Evolutionary conservation across 2,329 filamentous ascomycete species (phyloP), one percentile per base, ranked within the genome.

Genomic region (Aspergillus ustus): DNA sequence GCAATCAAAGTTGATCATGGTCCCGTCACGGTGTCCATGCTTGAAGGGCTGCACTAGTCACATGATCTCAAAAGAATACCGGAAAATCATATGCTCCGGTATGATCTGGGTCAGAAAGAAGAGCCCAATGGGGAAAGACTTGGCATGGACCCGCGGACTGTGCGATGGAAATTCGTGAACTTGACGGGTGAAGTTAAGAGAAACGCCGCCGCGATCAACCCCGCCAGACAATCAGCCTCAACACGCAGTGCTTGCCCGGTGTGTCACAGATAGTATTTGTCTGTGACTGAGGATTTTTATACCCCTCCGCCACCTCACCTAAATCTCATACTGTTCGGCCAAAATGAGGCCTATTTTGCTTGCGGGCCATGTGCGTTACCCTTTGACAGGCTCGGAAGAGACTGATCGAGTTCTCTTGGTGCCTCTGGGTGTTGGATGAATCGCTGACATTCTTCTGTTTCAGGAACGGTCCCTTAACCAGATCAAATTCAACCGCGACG

Each of bases 271-370:
- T 63, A 66, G 60, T 59, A 49, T 40, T 8, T 25, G 59, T 61
- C 60, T 63, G 59, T 62, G 61, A 63, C 57, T 54, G 45, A 51
- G 22, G 40, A 43, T 40, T 57, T 46, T 65, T 59, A 52, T 60
- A 56, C 51, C 52, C 45, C 53, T 59, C 54, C 43, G 61, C 65
- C 59, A 56, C 56, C 57, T 67, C 67, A 58, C 46, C 63, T 52
- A 64, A 63, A 63, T 65, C 62, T 61, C 65, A 67, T 64, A 62
- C 62, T 66, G 63, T 67, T 69, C 62, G 66, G 59, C 60, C 79
- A 92, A 81, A 66, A 99, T 99, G 95, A 92, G 95, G 84, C 95
- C 95, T 77, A 96, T 97, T 81, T 85, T 99, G 73, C 87, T 99
- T 74, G 90, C 92, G 79, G 95, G 95, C 81, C 95, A 99, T 88